Conservation (phyloP, 305 asterid genomes). For the Solanum aculeatissimum region DNA sequence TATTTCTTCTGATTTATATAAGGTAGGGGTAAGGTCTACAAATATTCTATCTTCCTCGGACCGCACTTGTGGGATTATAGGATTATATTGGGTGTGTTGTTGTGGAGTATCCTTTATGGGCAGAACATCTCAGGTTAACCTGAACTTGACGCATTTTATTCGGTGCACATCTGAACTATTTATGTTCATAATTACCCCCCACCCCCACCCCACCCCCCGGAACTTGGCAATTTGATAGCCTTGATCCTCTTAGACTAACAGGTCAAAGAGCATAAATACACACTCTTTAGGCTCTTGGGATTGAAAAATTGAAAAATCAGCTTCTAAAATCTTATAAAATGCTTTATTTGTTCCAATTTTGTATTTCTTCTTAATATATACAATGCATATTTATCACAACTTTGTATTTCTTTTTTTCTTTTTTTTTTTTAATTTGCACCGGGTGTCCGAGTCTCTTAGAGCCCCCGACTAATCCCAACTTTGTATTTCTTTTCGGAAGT, state of each 20-base stretch:
- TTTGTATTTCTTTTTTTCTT: too few relatives aligned
- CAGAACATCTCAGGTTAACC: not conserved
- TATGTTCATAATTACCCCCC: not conserved
- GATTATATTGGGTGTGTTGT: not conserved
- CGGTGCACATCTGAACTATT: not conserved
- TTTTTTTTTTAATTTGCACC: too few relatives aligned
- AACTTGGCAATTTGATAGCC: not conserved
- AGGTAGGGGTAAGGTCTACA: not conserved
- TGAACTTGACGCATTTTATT: not conserved
- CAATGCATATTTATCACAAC: not conserved
- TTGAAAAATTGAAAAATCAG: not conserved
- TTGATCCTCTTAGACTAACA: not conserved
- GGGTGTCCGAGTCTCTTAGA: too few relatives aligned
- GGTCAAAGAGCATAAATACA: not conserved
- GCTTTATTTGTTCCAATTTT: not conserved
- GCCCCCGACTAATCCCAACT: too few relatives aligned
- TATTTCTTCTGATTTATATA: not conserved
- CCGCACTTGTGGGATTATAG: not conserved
- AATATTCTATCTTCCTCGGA: not conserved
- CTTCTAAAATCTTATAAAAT: not conserved
- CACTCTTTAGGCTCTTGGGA: not conserved
- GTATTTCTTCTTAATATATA: not conserved
- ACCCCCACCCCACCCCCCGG: too few relatives aligned
- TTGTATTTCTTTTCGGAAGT: not conserved
- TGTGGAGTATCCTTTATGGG: not conserved